Base-by-base conservation (phyloP, 192 early-diverging fungal species). In the Linnemannia hyalina region DNA sequence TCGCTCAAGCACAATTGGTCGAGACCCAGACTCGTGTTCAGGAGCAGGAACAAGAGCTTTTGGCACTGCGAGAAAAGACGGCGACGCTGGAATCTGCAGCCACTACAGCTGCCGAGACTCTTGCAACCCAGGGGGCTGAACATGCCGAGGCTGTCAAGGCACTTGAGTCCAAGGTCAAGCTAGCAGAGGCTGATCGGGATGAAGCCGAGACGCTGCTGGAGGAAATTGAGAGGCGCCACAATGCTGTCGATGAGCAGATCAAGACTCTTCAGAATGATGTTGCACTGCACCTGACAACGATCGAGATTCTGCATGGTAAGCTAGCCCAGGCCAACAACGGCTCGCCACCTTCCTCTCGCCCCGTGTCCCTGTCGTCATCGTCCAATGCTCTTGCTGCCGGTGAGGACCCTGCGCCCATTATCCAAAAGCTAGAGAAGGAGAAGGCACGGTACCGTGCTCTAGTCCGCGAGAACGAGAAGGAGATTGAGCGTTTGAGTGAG, bases 381-480 rank as follows among this genome's bases (percentile, higher is more conserved):
- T 68, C 78, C 18, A 40, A 35, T n/a, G 42, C 40, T 4, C 26
- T 85, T 35, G 71, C 40, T 5, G 52, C 26, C 15, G 70, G 74
- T 46, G 83, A 85, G 11, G 83, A 85, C 3, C 42, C 74, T 7
- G 46, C 60, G n/a, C 42, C 52, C 32, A 69, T 60, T 9, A 68
- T 85, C 41, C 83, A 80, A 44, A 76, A 57, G n/a, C 63, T 85
- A 11, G 83, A 85, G 46, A 80, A 73, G 60, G 83, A 85, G 38
- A 76, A 80, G 70, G 47, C 83, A 16, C 74, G 78, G 13, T 85
- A 85, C 32, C 44, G 78, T 18, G 83, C 83, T 7, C 55, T 85
- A 5, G 83, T 85, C 6, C 78, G 83, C 1, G 83, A 85, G 75
- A 85, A 85, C 70, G 83, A 85, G 60, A 80, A 76, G 65, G 78